Evolutionary conservation across 31 red algal species (phyloP), one percentile per base, ranked within the genome.

Genomic region (Odonthalia washingtoniensis): DNA sequence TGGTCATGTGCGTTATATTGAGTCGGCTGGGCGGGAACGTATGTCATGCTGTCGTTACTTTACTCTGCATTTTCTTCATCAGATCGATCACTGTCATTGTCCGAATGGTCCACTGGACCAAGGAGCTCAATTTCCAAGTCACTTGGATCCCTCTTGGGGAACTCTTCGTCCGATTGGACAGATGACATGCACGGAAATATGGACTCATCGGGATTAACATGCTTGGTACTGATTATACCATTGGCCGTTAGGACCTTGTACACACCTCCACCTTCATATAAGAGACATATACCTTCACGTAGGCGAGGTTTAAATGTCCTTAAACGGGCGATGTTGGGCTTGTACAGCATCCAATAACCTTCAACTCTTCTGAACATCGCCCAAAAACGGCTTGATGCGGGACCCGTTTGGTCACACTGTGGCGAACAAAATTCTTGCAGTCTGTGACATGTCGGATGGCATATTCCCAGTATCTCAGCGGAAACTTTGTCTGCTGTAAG

Each of bases 281-380:
- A n/a, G n/a, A 85, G 65, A 21, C 65, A 0, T 43, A 85, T 61
- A 17, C 46, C 65, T 32, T 52, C 42, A 4, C 1, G 24, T 36
- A 85, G 44, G 4, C 68, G 9, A 52, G 67, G 6, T 2, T 74
- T 46, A 3, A 85, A 40, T 40, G 40, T 74, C 4, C 12, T 4
- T 18, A 46, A 63, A 24, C 63, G 2, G 2, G 5, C 34, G 38
- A 43, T 60, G 21, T 38, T 31, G 4, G 28, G 40, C 6, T 46
- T 28, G 0, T 45, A 40, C 27, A 85, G 28, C 0, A 72, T 65
- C 18, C 82, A 69, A 45, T 69, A 85, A 21, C 82, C 82, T 72
- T 31, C 3, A 43, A 21, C 9, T 61, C 34, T 4, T 5, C 3
- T 16, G 82, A 38, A 6, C 21, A 37, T 45, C 40, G 0, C 4